Base-by-base conservation (phyloP, 352 stramenopile genomes). In the Elongisporangium senticosum region DNA sequence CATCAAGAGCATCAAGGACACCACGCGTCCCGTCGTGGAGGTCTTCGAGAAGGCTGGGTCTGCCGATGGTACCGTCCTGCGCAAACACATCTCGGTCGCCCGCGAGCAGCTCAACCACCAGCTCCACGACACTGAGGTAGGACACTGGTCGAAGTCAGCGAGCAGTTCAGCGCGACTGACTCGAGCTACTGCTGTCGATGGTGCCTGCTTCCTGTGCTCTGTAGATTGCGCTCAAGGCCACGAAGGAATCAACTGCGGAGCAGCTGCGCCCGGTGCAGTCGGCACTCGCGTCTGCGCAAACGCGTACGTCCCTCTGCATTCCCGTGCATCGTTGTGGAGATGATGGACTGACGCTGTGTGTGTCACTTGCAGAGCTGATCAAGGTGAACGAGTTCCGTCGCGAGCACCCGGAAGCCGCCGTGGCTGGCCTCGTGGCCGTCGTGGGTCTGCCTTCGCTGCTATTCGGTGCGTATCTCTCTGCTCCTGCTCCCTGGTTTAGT, bases 361-460 rank as follows among this genome's bases (percentile, higher is more conserved):
- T 49, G 49, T 49, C 52, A 23, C 4, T 23, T 62, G 52, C 61
- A 92, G 83, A 90, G 57, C 63, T 89, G 39, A n/a, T 69, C 56
- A 92, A 92, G 59, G 67, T 69, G 43, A 89, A 93, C 59, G 75
- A 77, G 56, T 90, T 93, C 70, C 83, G 79, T 61, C 77, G 77
- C 49, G 75, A 84, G 22, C 77, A 93, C 68, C 80, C 80, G 8
- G 80, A 88, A 58, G 67, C 80, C 7, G 78, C 80, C 40, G 68
- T 84, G 6, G 74, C 69, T 1, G 80, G 78, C 28, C 64, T 93
- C 26, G 68, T 75, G 5, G 66, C 79, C 3, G 58, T 84, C 51
- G 83, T 90, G 24, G 83, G 77, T 24, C 60, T 80, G 23, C 83
- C 83, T 17, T 89, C 80, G 40, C 69, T 92, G 23, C 68, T 89